Evolutionary conservation across 148 eudicot species (phyloP).

Genomic region (Oxyria digyna): DNA sequence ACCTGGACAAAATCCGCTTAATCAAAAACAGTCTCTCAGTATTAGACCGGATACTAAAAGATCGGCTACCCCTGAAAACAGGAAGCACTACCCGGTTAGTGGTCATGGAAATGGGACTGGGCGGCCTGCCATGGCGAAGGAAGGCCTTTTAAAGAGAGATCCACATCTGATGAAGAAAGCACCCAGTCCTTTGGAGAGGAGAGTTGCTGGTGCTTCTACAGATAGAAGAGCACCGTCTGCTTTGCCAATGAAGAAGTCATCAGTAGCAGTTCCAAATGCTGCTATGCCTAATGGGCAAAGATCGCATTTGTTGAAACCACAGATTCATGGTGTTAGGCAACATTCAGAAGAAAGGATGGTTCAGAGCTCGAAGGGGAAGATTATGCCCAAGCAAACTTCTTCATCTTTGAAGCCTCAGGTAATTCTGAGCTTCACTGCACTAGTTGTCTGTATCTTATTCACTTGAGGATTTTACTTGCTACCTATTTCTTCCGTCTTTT

Average conservation of each 20-base stretch:
- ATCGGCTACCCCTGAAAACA: slow-evolving; percentile 15
- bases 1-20: slow-evolving; percentile 8
- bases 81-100: slow-evolving; percentile 29
- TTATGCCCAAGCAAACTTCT: slow-evolving; percentile 18
- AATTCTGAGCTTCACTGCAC: slow-evolving; percentile 6
- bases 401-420: slow-evolving; percentile 50
- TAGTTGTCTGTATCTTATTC: neutral
- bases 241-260: slow-evolving; percentile 14
- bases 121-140: slow-evolving; percentile 27
- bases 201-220: slow-evolving; percentile 3
- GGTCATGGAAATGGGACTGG: slow-evolving; percentile 53
- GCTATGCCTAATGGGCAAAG: slow-evolving; percentile 28
- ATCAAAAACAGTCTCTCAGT: slow-evolving; percentile 22
- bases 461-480: neutral
- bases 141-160: slow-evolving; percentile 31
- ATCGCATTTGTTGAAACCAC: slow-evolving; percentile 24
- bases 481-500: neutral
- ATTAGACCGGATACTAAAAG: slow-evolving; percentile 16
- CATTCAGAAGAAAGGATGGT: slow-evolving; percentile 23
- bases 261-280: slow-evolving; percentile 25
- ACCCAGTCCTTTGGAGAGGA: slow-evolving; percentile 7
- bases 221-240: slow-evolving; percentile 12
- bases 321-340: slow-evolving; percentile 22
- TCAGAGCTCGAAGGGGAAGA: slow-evolving; percentile 27
- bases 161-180: slow-evolving; percentile 24